These are phyloP conservation scores for Haplosporangium sp. DNA, from an alignment of 371 early-diverging fungal species.

Conservation along the genomic window DNA sequence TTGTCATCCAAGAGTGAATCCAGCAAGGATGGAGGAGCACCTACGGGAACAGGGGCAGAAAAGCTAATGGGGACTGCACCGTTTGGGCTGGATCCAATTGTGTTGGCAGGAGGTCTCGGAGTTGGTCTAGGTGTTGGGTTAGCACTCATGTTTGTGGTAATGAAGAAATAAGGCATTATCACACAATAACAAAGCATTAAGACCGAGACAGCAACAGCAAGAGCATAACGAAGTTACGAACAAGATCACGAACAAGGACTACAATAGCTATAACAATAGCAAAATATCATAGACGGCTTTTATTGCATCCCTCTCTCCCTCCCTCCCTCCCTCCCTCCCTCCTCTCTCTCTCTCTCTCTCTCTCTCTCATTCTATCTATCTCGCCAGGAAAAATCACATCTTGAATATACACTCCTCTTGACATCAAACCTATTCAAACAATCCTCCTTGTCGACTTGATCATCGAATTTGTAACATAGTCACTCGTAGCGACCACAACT, in stretches of 20 bases:
- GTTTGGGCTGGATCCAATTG: conserved; percentile 10
- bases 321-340: not conserved
- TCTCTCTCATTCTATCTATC: too few species aligned
- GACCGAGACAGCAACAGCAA: too few species aligned
- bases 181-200: too few species aligned
- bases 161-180: conserved; percentile 11
- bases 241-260: too few species aligned
- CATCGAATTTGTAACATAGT: too few species aligned
- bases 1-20: conserved; percentile 1
- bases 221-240: not conserved
- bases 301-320: not conserved
- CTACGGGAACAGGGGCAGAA: not conserved
- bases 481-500: too few species aligned
- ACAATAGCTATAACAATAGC: too few species aligned
- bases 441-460: not conserved
- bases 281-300: too few species aligned
- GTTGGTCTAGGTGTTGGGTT: conserved; percentile 35
- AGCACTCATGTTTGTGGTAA: conserved; percentile 24
- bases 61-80: not conserved
- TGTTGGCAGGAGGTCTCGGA: conserved; percentile 35
- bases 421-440: too few species aligned
- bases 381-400: too few species aligned
- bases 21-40: not conserved
- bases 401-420: too few species aligned
- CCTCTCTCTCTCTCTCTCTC: not conserved